Conservation (phyloP, 2,329 filamentous ascomycete species). For the Aureobasidium namibiae region DNA sequence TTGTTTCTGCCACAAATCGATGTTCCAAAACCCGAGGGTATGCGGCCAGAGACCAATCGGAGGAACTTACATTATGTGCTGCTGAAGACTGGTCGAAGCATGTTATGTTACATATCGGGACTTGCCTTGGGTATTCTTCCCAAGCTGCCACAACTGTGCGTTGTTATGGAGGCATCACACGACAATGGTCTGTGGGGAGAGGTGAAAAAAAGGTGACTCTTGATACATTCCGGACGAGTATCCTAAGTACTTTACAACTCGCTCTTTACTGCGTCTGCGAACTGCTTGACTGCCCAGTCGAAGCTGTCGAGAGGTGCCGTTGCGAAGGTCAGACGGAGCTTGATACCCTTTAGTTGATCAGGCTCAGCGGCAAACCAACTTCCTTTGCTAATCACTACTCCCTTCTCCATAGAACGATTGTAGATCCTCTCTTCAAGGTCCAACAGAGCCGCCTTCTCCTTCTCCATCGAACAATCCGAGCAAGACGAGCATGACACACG, state of each 20-base stretch:
- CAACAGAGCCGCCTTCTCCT: not conserved
- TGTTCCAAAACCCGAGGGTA: not conserved
- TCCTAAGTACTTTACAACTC: not conserved
- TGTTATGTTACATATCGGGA: too few relatives aligned
- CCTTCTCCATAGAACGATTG: constrained; percentile 2
- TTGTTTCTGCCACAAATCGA: not conserved
- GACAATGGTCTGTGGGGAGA: not conserved
- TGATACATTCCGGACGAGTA: not conserved
- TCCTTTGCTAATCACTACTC: constrained; percentile 2
- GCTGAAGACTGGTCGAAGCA: not conserved
- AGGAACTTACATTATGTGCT: not conserved
- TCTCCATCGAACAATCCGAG: not conserved
- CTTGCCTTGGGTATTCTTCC: too few relatives aligned
- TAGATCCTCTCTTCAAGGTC: constrained; percentile 3
- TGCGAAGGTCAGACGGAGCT: constrained; percentile 2
- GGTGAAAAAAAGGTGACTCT: not conserved
- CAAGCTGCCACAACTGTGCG: not conserved
- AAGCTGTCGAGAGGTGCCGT: constrained; percentile 4
- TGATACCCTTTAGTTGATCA: not conserved
- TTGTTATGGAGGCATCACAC: not conserved
- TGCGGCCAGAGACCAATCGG: not conserved
- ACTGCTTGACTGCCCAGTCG: constrained; percentile 6
- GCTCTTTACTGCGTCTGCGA: not conserved
- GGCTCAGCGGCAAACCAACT: constrained; percentile 1
- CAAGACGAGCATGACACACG: not conserved